phyloP scores from a whole-genome alignment of 2,329 filamentous ascomycete genomes.

The Fusarium pininemorale region DNA sequence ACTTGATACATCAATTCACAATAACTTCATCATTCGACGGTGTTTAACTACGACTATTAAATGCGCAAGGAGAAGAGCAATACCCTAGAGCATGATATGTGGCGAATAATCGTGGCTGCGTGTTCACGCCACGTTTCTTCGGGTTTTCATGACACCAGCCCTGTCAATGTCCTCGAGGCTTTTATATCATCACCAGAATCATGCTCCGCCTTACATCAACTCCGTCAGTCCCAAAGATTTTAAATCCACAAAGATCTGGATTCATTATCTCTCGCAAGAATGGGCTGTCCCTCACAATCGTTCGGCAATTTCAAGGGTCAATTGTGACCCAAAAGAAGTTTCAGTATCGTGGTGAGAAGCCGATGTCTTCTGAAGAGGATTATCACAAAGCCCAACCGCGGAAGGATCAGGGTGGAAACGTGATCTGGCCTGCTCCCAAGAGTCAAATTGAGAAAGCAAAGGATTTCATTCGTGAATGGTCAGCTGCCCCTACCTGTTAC shows the following conservation, averaged over 20 bases:
- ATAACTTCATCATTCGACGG: not conserved
- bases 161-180: not conserved
- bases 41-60: not conserved
- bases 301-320: not conserved
- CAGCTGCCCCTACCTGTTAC: constrained; percentile 20
- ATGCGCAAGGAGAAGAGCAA: not conserved
- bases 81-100: not conserved
- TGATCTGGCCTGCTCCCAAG: constrained; percentile 69
- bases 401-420: constrained; percentile 54
- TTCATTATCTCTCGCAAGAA: rapidly evolving
- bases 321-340: not conserved
- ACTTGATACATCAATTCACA: rapidly evolving
- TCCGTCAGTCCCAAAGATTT: too few species aligned
- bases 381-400: constrained; percentile 21
- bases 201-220: not conserved
- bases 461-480: constrained; percentile 68
- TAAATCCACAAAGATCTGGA: rapidly evolving
- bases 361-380: not conserved
- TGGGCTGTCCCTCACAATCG: not conserved
- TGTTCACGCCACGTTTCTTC: constrained; percentile 1
- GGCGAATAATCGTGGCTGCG: constrained; percentile 1
- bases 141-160: not conserved
- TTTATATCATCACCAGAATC: not conserved
- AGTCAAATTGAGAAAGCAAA: constrained; percentile 64
- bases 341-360: not conserved